Evolutionary conservation across 495 filamentous ascomycete species (phyloP).

Genomic region (Astrothelium macrocarpum): DNA sequence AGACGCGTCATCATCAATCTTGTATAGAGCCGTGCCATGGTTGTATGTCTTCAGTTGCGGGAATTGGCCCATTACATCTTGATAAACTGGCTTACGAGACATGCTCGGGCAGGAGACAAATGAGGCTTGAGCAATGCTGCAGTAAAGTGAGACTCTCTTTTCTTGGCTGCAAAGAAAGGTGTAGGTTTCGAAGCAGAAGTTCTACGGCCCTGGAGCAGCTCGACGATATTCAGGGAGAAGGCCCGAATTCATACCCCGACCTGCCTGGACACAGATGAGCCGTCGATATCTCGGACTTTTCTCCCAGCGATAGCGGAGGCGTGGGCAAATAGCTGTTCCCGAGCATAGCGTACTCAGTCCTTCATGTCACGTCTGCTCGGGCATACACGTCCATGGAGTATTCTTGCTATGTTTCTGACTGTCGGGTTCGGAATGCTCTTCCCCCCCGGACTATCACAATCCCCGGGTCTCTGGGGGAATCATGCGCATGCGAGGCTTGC

Average conservation of each 20-base stretch:
- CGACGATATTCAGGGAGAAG: neutral
- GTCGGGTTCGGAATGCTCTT: neutral
- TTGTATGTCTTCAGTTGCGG: slow-evolving; percentile 36
- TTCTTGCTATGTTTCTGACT: neutral
- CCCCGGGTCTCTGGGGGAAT: neutral
- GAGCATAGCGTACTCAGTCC: neutral
- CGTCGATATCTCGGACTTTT: neutral
- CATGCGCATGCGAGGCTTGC: neutral
- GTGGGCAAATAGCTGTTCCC: neutral
- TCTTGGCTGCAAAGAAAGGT: neutral
- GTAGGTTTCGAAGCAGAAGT: neutral
- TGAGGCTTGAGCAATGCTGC: neutral
- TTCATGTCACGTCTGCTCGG: neutral
- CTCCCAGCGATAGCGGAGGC: neutral
- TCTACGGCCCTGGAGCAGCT: neutral
- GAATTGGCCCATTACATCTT: slow-evolving; percentile 34
- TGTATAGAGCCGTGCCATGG: slow-evolving; percentile 29
- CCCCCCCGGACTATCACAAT: neutral
- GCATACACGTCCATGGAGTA: neutral
- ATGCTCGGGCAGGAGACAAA: neutral
- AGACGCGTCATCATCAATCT: slow-evolving; percentile 15
- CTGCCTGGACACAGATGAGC: neutral
- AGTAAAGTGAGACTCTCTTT: neutral
- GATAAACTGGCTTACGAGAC: neutral
- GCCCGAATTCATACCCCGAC: neutral